Evolutionary conservation across 345 rosid genomes (phyloP).

Genomic region (Trapa bicornis): DNA sequence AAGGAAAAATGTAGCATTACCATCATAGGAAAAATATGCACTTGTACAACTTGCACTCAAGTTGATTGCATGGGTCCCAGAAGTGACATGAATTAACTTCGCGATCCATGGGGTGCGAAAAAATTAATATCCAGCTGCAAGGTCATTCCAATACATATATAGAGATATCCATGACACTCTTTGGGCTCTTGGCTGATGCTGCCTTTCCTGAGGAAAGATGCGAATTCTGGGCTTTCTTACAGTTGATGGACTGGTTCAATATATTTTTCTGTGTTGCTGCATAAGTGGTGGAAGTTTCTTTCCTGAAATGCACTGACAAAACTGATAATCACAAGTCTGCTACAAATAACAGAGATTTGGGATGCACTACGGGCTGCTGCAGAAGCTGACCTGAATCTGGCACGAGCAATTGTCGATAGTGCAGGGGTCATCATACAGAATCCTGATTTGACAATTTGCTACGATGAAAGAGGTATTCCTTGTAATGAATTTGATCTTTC

Average conservation of each 20-base stretch:
- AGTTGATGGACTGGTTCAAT: neutral
- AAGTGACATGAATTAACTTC: neutral
- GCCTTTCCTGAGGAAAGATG: neutral
- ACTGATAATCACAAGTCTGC: neutral
- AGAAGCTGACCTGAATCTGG: constrained; percentile 59
- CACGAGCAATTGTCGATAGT: constrained; percentile 73
- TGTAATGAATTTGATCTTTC: too few species aligned
- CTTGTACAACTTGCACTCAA: neutral
- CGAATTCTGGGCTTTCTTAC: neutral
- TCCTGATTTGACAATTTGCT: constrained; percentile 65
- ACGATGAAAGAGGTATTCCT: constrained; percentile 74
- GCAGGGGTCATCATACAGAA: constrained; percentile 80
- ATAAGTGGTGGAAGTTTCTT: neutral
- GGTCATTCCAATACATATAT: neutral
- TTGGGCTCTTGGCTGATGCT: neutral
- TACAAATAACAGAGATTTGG: constrained; percentile 56
- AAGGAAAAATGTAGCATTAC: neutral
- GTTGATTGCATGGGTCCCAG: neutral
- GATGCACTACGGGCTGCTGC: constrained; percentile 89
- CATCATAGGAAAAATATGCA: neutral
- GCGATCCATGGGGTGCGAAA: neutral
- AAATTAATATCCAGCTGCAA: neutral
- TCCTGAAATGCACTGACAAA: neutral
- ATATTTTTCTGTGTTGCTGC: neutral
- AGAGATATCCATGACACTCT: neutral